phyloP scores from a whole-genome alignment of 2,329 filamentous ascomycete species.

The Mycosphaerella sp. region DNA sequence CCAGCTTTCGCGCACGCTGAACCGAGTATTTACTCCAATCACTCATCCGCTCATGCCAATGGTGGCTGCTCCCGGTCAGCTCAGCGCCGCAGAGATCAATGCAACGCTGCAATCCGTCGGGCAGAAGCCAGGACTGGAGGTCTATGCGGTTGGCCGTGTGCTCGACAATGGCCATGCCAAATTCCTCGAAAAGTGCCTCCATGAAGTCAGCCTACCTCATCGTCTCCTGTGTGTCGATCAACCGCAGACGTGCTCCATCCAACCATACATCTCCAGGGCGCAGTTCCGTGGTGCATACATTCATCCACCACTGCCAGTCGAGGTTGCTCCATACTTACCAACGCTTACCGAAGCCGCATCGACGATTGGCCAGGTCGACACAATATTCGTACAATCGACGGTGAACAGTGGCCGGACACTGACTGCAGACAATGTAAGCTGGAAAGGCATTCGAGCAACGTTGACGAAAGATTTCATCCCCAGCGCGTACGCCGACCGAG shows the following conservation, averaged over 20 bases:
- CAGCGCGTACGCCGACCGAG: slow-evolving; percentile 69
- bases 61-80: slow-evolving; percentile 77
- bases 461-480: slow-evolving; percentile 76
- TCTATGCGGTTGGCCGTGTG: slow-evolving; percentile 72
- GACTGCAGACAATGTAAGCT: slow-evolving; percentile 74
- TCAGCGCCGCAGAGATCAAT: slow-evolving; percentile 82
- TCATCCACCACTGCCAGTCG: slow-evolving; percentile 60
- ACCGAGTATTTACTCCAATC: slow-evolving; percentile 81
- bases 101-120: slow-evolving; percentile 70
- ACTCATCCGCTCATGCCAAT: slow-evolving; percentile 78
- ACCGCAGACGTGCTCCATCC: slow-evolving; percentile 60
- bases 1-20: slow-evolving; percentile 74
- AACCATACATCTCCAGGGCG: slow-evolving; percentile 64
- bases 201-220: slow-evolving; percentile 71
- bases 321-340: slow-evolving; percentile 52
- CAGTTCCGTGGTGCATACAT: slow-evolving; percentile 79
- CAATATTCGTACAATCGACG: slow-evolving; percentile 59
- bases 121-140: slow-evolving; percentile 69
- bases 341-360: slow-evolving; percentile 68
- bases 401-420: slow-evolving; percentile 49
- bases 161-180: slow-evolving; percentile 70
- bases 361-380: slow-evolving; percentile 75
- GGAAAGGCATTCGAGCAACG: slow-evolving; percentile 78
- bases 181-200: slow-evolving; percentile 65
- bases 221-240: slow-evolving; percentile 70